A percentile compares a stretch with the other conserved stretches of the same genome.
Conservation (phyloP, 257 asterid species). For the Jasminum sambac region DNA sequence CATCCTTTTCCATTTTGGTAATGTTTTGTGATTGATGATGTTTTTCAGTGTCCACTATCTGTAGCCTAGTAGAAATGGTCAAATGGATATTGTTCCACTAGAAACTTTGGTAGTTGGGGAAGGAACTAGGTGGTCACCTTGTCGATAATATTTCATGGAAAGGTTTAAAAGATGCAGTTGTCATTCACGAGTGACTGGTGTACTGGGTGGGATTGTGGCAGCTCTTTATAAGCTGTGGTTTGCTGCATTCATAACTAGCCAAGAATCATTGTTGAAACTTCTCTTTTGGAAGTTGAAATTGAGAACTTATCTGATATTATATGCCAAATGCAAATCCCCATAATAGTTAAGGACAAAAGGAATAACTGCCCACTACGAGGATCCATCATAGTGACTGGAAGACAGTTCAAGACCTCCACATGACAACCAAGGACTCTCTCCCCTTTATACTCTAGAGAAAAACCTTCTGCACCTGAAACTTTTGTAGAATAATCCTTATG, state of each 20-base stretch:
- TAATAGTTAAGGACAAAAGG: not conserved
- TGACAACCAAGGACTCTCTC: not conserved
- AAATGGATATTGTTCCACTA: not conserved
- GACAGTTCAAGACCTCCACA: not conserved
- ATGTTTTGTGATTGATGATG: conserved; percentile 15
- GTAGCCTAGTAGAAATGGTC: conserved; percentile 1
- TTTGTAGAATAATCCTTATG: not conserved
- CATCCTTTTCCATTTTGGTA: conserved; percentile 8
- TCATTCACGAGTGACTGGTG: conserved; percentile 19
- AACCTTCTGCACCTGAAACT: not conserved
- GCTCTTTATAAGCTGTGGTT: not conserved
- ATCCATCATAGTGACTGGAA: not conserved
- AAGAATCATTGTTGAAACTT: conserved; percentile 10
- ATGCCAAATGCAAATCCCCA: not conserved
- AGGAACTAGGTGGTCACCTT: conserved; percentile 4
- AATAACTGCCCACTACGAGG: not conserved
- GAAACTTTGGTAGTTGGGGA: conserved; percentile 15
- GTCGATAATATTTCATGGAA: conserved; percentile 9
- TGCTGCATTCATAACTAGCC: conserved; percentile 10
- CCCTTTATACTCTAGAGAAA: not conserved
- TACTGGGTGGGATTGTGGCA: conserved; percentile 22
- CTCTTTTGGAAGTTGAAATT: not conserved
- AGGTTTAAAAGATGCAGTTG: conserved; percentile 1
- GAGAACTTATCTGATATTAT: not conserved
- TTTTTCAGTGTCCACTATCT: not conserved